Percentiles rank a stretch among this genome's conserved stretches.
Conservation (phyloP, 108 stramenopile species). For the Nannochloropsis gaditana region DNA sequence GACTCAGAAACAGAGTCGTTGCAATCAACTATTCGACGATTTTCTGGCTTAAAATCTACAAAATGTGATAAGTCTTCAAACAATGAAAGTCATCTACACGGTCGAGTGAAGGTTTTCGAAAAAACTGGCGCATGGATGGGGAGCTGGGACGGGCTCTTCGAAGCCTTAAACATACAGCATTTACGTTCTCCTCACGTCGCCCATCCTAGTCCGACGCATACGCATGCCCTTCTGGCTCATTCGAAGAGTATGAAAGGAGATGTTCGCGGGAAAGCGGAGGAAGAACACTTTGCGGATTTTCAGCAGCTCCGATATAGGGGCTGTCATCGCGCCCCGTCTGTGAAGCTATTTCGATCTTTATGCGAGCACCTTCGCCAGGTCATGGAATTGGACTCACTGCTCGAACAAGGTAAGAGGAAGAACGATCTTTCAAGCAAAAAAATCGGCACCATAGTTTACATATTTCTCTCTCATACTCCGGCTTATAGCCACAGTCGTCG, state of each 20-base stretch:
- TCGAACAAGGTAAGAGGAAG: background rate
- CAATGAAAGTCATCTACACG: background rate
- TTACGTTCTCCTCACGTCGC: background rate
- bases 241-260: background rate
- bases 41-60: background rate
- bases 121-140: conserved; percentile 7
- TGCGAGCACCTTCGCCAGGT: background rate
- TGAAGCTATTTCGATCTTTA: background rate
- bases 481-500: background rate
- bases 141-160: background rate
- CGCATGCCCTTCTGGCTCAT: background rate
- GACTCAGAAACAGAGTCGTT: background rate
- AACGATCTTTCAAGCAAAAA: background rate
- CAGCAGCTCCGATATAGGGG: background rate
- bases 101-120: conserved; percentile 6
- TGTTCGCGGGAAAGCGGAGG: background rate
- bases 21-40: background rate
- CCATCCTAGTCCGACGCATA: conserved; percentile 2
- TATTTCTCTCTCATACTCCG: background rate
- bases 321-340: background rate
- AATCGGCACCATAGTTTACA: background rate
- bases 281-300: background rate
- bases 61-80: background rate
- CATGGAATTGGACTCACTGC: background rate
- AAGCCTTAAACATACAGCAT: background rate